phyloP scores from a whole-genome alignment of 1,284 basidiomycete species.

The Apiotrichum gracile region DNA sequence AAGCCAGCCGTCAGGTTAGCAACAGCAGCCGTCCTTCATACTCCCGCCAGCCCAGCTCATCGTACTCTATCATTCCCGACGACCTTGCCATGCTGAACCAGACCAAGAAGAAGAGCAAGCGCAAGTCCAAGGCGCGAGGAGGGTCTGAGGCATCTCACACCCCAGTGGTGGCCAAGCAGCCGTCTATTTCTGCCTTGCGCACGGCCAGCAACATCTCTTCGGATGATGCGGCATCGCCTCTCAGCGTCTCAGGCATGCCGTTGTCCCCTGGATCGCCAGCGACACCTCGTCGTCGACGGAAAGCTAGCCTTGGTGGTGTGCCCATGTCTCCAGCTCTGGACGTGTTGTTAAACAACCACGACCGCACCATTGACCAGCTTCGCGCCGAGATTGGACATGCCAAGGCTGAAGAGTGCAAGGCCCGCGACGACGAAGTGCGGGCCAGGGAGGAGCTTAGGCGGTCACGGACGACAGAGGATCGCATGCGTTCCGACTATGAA shows the following conservation, averaged over 20 bases:
- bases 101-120: conserved; percentile 29
- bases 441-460: conserved; percentile 27
- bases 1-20: not conserved
- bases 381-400: conserved; percentile 38
- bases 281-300: conserved; percentile 18
- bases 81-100: conserved; percentile 17
- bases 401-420: conserved; percentile 40
- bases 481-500: conserved; percentile 29
- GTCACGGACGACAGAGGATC: conserved; percentile 26
- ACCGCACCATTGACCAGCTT: conserved; percentile 34
- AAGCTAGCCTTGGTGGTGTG: conserved; percentile 19
- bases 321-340: conserved; percentile 24
- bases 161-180: not conserved
- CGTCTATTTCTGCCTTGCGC: not conserved
- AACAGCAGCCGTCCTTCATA: not conserved
- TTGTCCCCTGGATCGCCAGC: conserved; percentile 1
- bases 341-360: conserved; percentile 27
- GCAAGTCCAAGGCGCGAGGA: conserved; percentile 20
- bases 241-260: conserved; percentile 1
- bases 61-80: conserved; percentile 33
- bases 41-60: conserved; percentile 3
- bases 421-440: conserved; percentile 29
- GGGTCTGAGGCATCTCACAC: not conserved
- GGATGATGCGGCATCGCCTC: conserved; percentile 1
- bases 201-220: conserved; percentile 6